Evolutionary conservation across 192 early-diverging fungal genomes (phyloP), one percentile per base, ranked within the genome.

Genomic region (Backusella tuberculispora): DNA sequence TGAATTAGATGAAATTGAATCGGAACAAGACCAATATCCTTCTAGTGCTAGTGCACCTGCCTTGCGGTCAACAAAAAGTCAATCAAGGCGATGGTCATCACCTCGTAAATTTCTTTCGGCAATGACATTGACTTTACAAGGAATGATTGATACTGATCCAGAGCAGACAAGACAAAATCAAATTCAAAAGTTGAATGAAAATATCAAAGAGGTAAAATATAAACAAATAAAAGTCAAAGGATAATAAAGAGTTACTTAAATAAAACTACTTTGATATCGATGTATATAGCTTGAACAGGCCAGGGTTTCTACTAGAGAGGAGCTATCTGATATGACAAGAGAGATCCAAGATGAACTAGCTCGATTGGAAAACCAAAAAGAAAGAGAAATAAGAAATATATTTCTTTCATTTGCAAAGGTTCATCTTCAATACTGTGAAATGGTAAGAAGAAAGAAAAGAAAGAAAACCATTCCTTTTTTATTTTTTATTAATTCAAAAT

Each of bases 131-230:
- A 95, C 90, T 41, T 74, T 99, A n/a, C 94, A 97, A 77, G 93
- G 94, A 1, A 90, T 98, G 76, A 95, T 98, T 80, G 96, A 98
- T 78, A 95, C 95, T 17, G 96, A 99, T 78, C 95, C 96, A 2
- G 94, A 95, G 53, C 87, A 89, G n/a, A 93, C 94, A 56, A 88
- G 96, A 13, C 88, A 95, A 56, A 91, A 91, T 76, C 92, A 90
- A 63, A 95, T 99, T 46, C 91, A 91, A 26, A 91, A 89, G 38
- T 90, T 93, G 5, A 87, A 88, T n/a, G 96, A 97, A 67, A 80
- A 84, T 34, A 95, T 98, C 66, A 78, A 80, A 47, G 77, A 86
- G 69, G 86, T 88, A 76, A 74, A 46, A 29, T 17, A 15, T 48
- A 5, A 48, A 6, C 5, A 17, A 17, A 17, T 17, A 48, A 17